Evolutionary conservation across 106 monocot species (phyloP), one percentile per base, ranked within the genome.

Genomic region (Xerophyta viscosa): DNA sequence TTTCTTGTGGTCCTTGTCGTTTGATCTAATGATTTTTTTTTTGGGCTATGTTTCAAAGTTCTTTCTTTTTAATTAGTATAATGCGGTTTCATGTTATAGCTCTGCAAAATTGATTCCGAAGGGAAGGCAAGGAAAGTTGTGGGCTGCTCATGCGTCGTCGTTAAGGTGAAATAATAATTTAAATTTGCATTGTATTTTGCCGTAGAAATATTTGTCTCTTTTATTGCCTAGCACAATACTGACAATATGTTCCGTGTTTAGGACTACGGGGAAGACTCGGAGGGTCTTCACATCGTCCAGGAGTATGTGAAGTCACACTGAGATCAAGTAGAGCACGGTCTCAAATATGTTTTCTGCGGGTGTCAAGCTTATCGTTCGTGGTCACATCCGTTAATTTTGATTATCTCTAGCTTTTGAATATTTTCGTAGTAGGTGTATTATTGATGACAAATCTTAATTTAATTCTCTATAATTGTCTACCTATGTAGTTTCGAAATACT

Each of bases 61-160:
- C 5, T 52, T 0, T 19, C 20, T 48, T 48, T 11, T 48, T 48
- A 2, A 1, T 48, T 11, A 48, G n/a, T 19, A 21, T 0, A 20
- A 1, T 18, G n/a, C 3, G 9, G 17, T 48, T 22, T 22, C 21
- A n/a, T n/a, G n/a, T 48, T 8, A 20, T 21, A 71, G 65, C 58
- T 72, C 39, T 72, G 72, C 58, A 72, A 72, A 48, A 59, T 72
- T 33, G 72, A 72, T 56, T 28, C 65, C 0, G 65, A 65, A 29
- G 64, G 72, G 4, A 72, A 72, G 50, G 72, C 54, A 22, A 55
- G 33, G 21, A 55, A 36, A 20, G 54, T 55, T 33, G 54, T 55
- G 0, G 54, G 54, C 50, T 72, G 65, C 49, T 65, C 65, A 13
- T 72, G 72, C 31, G 49, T 65, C 12, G 58, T 65, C 12, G 24